phyloP scores from a whole-genome alignment of 1,139 yeast species.

The Insectozyma bohioensis region DNA sequence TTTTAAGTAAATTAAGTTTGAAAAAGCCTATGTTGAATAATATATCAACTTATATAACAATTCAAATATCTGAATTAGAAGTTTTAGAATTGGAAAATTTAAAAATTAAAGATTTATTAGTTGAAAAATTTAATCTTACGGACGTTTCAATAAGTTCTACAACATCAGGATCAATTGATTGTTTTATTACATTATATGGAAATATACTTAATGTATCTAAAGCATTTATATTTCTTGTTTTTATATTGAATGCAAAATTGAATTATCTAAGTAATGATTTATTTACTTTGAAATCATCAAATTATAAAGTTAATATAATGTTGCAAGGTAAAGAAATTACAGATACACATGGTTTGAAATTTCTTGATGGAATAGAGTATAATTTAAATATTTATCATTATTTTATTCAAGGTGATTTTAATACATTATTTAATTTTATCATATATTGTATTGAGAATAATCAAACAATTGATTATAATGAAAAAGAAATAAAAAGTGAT shows the following conservation, averaged over 20 bases:
- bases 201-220: conserved; percentile 20
- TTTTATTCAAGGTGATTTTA: conserved; percentile 22
- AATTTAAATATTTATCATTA: conserved; percentile 12
- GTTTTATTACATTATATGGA: conserved; percentile 30
- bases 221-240: conserved; percentile 23
- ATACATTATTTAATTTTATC: conserved; percentile 16
- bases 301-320: conserved; percentile 20
- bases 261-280: conserved; percentile 24
- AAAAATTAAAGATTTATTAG: conserved; percentile 10
- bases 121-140: conserved; percentile 20
- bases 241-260: conserved; percentile 22
- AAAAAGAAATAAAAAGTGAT: conserved; percentile 16
- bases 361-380: conserved; percentile 11
- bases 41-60: conserved; percentile 8
- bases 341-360: conserved; percentile 9
- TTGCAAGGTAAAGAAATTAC: conserved; percentile 2
- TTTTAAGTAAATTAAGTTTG: conserved; percentile 10
- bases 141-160: conserved; percentile 22
- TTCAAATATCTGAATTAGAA: conserved; percentile 29
- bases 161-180: conserved; percentile 28
- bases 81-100: conserved; percentile 13
- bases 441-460: conserved; percentile 10
- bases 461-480: conserved; percentile 14
- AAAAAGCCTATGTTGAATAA: background rate
- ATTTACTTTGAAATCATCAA: conserved; percentile 33